Evolutionary conservation across 257 asterid species (phyloP), one percentile per base, ranked within the genome.

Genomic region (Scutellaria baicalensis): DNA sequence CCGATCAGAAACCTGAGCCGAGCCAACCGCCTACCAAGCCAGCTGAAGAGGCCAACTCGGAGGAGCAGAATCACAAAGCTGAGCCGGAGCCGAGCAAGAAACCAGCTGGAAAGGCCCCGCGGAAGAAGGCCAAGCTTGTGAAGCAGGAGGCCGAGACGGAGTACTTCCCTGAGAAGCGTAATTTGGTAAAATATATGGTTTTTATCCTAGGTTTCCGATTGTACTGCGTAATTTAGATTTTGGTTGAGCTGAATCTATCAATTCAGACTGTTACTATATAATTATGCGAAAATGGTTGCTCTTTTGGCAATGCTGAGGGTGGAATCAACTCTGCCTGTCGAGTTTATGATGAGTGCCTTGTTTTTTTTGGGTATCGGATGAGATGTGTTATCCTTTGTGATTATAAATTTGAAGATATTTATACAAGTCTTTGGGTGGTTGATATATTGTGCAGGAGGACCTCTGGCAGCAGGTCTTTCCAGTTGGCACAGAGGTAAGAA

Each of bases 91-190:
- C 79, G 54, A 82, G 63, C 74, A 78, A 77, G 58, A 74, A n/a
- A 18, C 68, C 78, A 69, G 79, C 80, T 77, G 74, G 43, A 44
- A 80, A 75, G 65, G 79, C 60, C 14, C 73, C 80, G 52, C 82
- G 79, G 76, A 91, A 89, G 87, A 82, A 84, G 64, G 73, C 85
- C 33, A 84, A 67, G 70, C 39, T 77, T 73, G 7, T 64, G 6
- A 86, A 82, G 73, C 83, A 77, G 16, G 83, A 84, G 42, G 42
- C 71, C 6, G 90, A 85, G 81, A 38, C 93, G 0, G 95, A 91
- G 80, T 89, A 85, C 78, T 89, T 91, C 59, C 80, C 79, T 0
- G 96, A 91, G 38, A 79, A 78, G 83, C 88, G 96, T 44, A 89
- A 85, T 79, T 75, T 91, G 89, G 97, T 91, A 85, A 56, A 16